Conservation (phyloP, 495 filamentous ascomycete genomes). For the Pyrenopolyporus hunteri region DNA sequence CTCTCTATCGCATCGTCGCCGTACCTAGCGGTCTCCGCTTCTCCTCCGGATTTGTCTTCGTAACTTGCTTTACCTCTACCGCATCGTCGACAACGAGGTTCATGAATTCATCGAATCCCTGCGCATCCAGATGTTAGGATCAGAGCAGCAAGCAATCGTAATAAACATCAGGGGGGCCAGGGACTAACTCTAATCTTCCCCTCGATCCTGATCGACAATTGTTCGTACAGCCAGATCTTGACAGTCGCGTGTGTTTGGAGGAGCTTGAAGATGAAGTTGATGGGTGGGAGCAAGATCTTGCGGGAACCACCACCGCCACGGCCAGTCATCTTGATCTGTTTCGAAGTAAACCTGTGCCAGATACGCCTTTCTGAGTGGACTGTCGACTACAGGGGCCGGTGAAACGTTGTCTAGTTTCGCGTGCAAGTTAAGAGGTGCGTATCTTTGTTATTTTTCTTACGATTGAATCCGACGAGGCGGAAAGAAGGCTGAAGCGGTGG, state of each 20-base stretch:
- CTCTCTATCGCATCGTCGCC: slow-evolving; percentile 43
- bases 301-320: slow-evolving; percentile 78
- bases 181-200: slow-evolving; percentile 84
- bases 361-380: neutral
- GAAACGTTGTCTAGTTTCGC: neutral
- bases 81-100: slow-evolving; percentile 97
- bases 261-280: slow-evolving; percentile 98
- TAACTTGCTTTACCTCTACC: slow-evolving; percentile 84
- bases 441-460: slow-evolving; percentile 7
- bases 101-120: slow-evolving; percentile 99
- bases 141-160: neutral
- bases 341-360: neutral
- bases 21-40: slow-evolving; percentile 79
- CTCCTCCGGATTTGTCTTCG: slow-evolving; percentile 77
- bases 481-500: slow-evolving; percentile 30
- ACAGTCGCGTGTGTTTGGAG: slow-evolving; percentile 82
- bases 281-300: slow-evolving; percentile 92
- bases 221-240: slow-evolving; percentile 96
- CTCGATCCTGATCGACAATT: slow-evolving; percentile 89
- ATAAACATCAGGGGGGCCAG: neutral
- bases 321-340: slow-evolving; percentile 69
- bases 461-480: slow-evolving; percentile 32
- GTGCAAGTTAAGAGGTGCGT: slow-evolving; percentile 1
- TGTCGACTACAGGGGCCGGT: neutral
- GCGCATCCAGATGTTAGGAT: slow-evolving; percentile 13